Base-by-base conservation (phyloP, 768 basidiomycete genomes). In the Gymnopilus junonius region DNA sequence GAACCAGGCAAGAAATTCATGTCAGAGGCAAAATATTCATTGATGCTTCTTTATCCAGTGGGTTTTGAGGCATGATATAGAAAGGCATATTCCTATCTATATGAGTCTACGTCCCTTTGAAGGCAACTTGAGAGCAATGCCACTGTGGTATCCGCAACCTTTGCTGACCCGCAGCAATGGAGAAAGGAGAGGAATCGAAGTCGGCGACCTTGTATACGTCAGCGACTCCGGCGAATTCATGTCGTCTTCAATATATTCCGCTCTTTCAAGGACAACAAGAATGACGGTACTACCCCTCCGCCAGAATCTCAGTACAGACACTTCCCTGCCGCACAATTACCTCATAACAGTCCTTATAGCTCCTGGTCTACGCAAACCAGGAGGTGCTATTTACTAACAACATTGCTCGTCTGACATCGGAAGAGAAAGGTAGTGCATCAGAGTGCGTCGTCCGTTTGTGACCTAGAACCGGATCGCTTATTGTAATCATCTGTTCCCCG, bases 201-300 rank as follows among this genome's bases (percentile, higher is more conserved):
- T 64, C 31, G 63, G 63, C 21, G 63, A 64, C 25, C 15, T 64
- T 27, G 63, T 57, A 1, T 59, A 64, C 43, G 20, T 64, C 32
- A 58, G 55, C n/a, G 63, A 59, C 8, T 54, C 40, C n/a, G 58
- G 63, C 58, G 59, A 23, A 45, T 64, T 7, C 37, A 34, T 10
- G 29, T 51, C 7, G n/a, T 64, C 2, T 59, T 59, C 42, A 64
- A 64, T 40, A 59, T 64, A 12, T 64, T 64, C 29, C 11, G 27
- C 37, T 54, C 62, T 0, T 39, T 29, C 34, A 14, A 29, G 21
- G 27, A 5, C 2, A 63, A 63, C 45, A 15, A 21, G 4, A 17
- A 21, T 12, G 35, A 51, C 29, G 62, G 62, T 29, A 48, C 39
- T 39, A 23, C 12, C 6, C 63, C 58, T n/a, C 58, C 58, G 6